Percentiles rank a stretch among this genome's conserved stretches.
phyloP scores from a whole-genome alignment of 768 basidiomycete species.

The Rhodotorula graminis region DNA sequence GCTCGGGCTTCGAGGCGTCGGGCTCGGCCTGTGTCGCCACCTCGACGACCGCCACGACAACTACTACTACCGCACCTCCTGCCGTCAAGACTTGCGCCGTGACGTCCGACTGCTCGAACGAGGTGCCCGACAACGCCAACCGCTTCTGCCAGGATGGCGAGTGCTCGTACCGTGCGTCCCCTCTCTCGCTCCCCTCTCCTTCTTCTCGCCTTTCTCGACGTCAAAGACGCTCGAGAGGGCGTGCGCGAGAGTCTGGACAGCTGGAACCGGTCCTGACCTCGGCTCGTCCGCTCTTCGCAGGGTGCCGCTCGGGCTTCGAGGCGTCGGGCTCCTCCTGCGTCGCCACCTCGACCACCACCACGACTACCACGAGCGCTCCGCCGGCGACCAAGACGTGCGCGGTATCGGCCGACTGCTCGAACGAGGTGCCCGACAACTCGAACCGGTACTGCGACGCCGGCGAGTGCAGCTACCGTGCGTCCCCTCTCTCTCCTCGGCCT shows the following conservation, averaged over 20 bases:
- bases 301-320: conserved; percentile 1
- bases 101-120: neutral
- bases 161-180: neutral
- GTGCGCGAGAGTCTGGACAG: too few relatives aligned
- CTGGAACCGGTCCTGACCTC: too few relatives aligned
- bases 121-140: neutral
- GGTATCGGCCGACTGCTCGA: neutral
- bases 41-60: neutral
- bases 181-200: neutral
- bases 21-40: neutral
- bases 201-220: neutral
- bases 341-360: neutral
- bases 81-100: neutral
- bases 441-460: conserved; percentile 1
- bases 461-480: neutral
- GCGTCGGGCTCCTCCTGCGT: neutral
- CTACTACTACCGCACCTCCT: neutral
- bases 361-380: neutral
- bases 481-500: neutral
- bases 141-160: neutral
- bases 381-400: neutral
- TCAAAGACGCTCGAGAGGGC: neutral
- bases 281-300: neutral
- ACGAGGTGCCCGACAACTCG: neutral
- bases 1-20: too few relatives aligned